Percentiles rank a stretch among this genome's conserved stretches.
These are phyloP conservation scores for bread wheat (Triticum aestivum) DNA, from an alignment of 176 grass and related monocot genomes.

Conservation along the genomic window DNA sequence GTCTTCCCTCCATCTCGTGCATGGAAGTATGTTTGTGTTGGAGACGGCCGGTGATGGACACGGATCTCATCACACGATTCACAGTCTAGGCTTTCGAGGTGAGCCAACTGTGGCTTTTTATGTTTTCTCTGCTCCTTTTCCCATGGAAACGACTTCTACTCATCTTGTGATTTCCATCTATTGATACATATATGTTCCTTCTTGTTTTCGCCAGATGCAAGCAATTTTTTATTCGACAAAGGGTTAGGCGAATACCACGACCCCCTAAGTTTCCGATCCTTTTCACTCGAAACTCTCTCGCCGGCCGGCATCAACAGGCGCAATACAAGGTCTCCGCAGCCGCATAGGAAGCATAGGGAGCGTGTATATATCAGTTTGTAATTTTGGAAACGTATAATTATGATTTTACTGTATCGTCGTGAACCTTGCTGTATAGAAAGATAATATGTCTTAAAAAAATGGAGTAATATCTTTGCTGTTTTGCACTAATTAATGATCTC, in stretches of 20 bases:
- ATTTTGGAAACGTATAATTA: background rate
- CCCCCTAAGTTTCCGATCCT: background rate
- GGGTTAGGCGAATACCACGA: background rate
- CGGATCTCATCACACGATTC: no score
- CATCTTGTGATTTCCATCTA: background rate
- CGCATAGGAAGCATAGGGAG: background rate
- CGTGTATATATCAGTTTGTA: background rate
- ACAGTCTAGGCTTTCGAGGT: no score
- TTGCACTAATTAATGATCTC: no score
- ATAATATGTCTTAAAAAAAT: background rate
- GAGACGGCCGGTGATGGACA: no score
- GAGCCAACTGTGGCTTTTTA: no score
- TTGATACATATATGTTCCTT: background rate
- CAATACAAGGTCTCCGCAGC: background rate
- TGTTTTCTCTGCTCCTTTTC: background rate
- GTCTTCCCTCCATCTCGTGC: background rate
- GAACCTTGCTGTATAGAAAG: background rate
- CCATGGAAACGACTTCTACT: background rate
- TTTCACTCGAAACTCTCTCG: background rate
- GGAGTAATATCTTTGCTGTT: no score
- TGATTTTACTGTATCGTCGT: background rate
- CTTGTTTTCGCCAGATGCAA: background rate
- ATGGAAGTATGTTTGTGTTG: background rate
- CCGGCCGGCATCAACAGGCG: background rate
- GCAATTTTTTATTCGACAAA: background rate